Evolutionary conservation across 805 yeast species (phyloP), one percentile per base, ranked within the genome.

Genomic region (Candida koratica): DNA sequence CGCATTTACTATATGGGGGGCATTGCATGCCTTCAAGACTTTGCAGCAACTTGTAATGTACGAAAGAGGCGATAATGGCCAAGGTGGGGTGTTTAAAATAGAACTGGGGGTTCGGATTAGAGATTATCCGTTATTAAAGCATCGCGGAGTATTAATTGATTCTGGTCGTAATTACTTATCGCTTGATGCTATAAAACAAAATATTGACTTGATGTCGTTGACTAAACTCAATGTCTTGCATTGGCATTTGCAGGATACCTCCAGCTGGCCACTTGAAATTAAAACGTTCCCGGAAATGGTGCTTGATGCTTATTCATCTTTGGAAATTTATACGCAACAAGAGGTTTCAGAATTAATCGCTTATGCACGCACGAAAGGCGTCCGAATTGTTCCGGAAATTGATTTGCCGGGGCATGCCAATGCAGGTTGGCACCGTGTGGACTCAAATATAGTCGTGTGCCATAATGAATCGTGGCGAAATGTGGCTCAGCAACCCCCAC

Each of bases 351-450:
- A 49, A 10, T 37, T 66, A 4, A 52, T 66, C 13, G 41, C 43
- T 16, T 64, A 62, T 45, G 70, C 66, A 4, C 38, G 41, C 9
- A 47, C 29, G 2, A 46, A 63, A 32, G 72, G 71, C n/a, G 60
- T 66, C 8, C 55, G 71, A 38, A 51, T 67, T 12, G 45, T 66
- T 17, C 70, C 71, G 5, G 72, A 66, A 43, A 43, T 66, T 19
- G 72, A 67, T 41, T 41, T 60, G 47, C 71, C 71, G 4, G 71
- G 69, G 2, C 72, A 67, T 42, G 49, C 68, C 11, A 46, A 58
- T 18, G 56, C 69, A 5, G 72, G 71, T 3, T 67, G 64, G 64
- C 40, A 40, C 24, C 56, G 50, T 32, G 46, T 62, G 20, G 60
- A 61, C 40, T 26, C 27, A 10, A 47, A 46, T 17, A 36, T 61